A percentile compares a stretch with the other conserved stretches of the same genome.
These are phyloP conservation scores for Corchorus olitorius DNA, from an alignment of 345 rosid species.

Conservation along the genomic window DNA sequence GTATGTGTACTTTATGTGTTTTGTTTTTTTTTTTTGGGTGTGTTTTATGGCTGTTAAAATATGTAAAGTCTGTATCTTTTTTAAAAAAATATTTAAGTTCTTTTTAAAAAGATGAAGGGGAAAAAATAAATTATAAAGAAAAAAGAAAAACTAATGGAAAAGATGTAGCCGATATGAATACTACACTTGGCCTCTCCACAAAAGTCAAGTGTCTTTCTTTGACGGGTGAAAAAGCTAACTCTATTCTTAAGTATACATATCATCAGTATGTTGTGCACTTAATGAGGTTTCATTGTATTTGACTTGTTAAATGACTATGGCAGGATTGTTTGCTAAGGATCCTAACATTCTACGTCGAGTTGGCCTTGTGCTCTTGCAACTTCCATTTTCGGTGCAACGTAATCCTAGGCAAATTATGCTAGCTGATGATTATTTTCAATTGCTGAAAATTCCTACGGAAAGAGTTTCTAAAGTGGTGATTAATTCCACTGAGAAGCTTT, in stretches of 20 bases:
- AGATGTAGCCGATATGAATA: no score
- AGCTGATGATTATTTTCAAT: conserved; percentile 92
- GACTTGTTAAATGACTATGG: conserved; percentile 25
- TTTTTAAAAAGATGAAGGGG: no score
- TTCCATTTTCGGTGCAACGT: conserved; percentile 79
- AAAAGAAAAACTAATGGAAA: no score
- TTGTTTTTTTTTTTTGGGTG: no score
- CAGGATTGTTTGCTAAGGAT: conserved; percentile 96
- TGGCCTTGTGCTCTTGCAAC: conserved; percentile 88
- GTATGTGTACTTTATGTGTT: no score
- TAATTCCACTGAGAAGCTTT: conserved; percentile 81
- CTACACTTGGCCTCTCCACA: no score
- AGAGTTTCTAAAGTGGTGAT: conserved; percentile 67
- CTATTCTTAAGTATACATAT: background rate
- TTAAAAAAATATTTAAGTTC: no score
- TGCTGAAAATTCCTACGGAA: conserved; percentile 65
- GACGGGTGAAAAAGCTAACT: no score
- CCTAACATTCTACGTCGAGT: conserved; percentile 72
- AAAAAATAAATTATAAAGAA: no score
- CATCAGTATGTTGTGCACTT: background rate
- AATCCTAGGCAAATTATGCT: conserved; percentile 83
- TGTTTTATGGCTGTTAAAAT: no score
- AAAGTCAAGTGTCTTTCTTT: no score
- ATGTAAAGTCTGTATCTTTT: no score
- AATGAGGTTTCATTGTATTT: conserved; percentile 14